Conservation (phyloP, 192 early-diverging fungal species). For the Rhizophagus clarus region DNA sequence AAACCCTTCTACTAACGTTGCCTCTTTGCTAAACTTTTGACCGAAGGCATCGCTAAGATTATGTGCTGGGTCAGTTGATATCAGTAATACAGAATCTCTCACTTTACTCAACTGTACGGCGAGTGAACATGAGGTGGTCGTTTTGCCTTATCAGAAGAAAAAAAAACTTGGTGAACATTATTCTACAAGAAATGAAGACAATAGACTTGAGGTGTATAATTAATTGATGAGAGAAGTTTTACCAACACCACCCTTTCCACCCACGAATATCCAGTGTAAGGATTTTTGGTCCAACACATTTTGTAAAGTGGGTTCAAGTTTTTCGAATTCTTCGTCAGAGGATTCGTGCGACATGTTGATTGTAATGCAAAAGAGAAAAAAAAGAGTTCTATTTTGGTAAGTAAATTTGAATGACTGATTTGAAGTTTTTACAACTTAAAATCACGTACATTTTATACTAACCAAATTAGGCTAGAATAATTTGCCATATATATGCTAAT, state of each 20-base stretch:
- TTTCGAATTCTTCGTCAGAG: conserved; percentile 73
- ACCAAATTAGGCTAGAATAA: background rate
- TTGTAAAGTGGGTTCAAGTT: conserved; percentile 83
- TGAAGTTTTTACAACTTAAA: too few species aligned
- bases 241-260: conserved; percentile 99
- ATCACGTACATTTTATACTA: background rate
- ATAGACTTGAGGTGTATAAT: background rate
- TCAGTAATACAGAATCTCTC: conserved; percentile 92
- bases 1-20: conserved; percentile 93
- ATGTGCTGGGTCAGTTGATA: conserved; percentile 99
- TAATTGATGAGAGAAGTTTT: conserved; percentile 44
- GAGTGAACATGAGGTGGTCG: conserved; percentile 81
- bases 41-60: conserved; percentile 99
- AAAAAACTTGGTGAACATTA: background rate
- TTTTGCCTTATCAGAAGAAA: conserved; percentile 54
- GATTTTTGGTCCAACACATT: conserved; percentile 97
- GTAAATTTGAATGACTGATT: too few species aligned
- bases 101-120: conserved; percentile 90
- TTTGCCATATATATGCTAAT: background rate
- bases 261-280: conserved; percentile 98
- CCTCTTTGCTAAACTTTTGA: conserved; percentile 98
- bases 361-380: too few species aligned
- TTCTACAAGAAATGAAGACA: too few species aligned
- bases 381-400: too few species aligned
- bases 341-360: conserved; percentile 21